Percentiles rank a stretch among this genome's conserved stretches.
Evolutionary conservation across 768 basidiomycete genomes (phyloP).

Genomic region (Suillus variegatus): DNA sequence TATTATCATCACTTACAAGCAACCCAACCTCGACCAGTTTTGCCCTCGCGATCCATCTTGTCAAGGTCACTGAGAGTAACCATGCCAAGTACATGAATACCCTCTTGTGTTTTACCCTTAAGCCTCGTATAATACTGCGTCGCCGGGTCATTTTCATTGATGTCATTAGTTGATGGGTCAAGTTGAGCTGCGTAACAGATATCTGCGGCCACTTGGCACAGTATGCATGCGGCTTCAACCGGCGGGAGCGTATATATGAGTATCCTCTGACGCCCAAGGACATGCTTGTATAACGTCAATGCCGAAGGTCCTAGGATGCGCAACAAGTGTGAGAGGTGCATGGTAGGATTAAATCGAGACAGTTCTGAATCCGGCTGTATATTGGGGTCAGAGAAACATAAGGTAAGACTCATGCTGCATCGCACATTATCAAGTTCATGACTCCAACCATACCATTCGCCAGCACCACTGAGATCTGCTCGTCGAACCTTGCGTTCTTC

Average conservation of each 20-base stretch:
- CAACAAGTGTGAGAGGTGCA: conserved; percentile 75
- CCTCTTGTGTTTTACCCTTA: conserved; percentile 46
- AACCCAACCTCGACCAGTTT: conserved; percentile 74
- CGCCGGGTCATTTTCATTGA: conserved; percentile 25
- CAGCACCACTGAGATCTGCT: conserved; percentile 54
- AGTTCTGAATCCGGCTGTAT: conserved; percentile 22
- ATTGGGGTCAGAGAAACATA: not conserved
- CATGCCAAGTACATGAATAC: conserved; percentile 75
- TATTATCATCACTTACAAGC: conserved; percentile 56
- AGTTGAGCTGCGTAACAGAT: conserved; percentile 55
- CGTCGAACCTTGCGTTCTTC: conserved; percentile 56
- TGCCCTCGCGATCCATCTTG: conserved; percentile 55
- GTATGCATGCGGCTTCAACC: conserved; percentile 75
- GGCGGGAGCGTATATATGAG: conserved; percentile 80
- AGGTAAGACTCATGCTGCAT: conserved; percentile 14
- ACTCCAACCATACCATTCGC: conserved; percentile 70
- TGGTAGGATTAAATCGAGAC: conserved; percentile 48
- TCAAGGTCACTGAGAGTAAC: conserved; percentile 76
- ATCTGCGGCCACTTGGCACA: conserved; percentile 63
- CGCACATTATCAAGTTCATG: conserved; percentile 59
- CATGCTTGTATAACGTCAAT: conserved; percentile 77
- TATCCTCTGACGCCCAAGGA: conserved; percentile 72
- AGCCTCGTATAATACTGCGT: conserved; percentile 33
- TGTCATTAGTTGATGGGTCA: conserved; percentile 21
- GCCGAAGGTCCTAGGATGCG: conserved; percentile 79